Evolutionary conservation across 768 basidiomycete species (phyloP), one percentile per base, ranked within the genome.

Genomic region (Cystobasidium tubakii): DNA sequence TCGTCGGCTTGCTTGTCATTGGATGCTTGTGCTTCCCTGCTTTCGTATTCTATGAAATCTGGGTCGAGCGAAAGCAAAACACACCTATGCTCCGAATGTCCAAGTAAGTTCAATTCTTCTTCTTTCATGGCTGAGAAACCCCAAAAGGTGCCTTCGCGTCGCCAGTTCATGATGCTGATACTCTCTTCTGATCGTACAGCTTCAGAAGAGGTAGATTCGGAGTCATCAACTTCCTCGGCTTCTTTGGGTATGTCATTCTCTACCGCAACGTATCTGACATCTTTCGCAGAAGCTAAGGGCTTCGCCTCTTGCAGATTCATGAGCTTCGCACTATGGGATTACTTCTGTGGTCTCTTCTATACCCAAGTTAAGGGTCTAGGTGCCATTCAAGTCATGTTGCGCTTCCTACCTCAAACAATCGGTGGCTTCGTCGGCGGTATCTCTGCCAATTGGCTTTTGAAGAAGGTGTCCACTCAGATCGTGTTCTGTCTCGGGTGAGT

Each of bases 381-480:
- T 27, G 73, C 73, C 23, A 53, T 65, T 15, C 62, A 73, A 46
- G 53, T 73, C 62, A 73, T 73, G 73, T 50, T 73, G 12, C 73
- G 73, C 15, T 73, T 39, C 64, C 27, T 73, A 42, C 73, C 73
- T 2, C 73, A 73, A 31, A 33, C 73, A 19, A 67, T 73, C 44
- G 65, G 65, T 54, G 73, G 36, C 13, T 53, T 69, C 66, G 29
- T 46, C 2, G 70, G 44, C 17, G 66, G 43, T 27, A 25, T 69
- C 27, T 21, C 17, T 54, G 66, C 73, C 13, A 73, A 62, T 43
- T 65, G 21, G 4, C 62, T 73, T 12, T 62, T 73, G 25, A 67
- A 21, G 21, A 39, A 31, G 34, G 25, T 72, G 3, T 72, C 70
- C 6, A 72, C 70, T 27, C 70, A 72, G 34, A 34, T 34, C 33